Base-by-base conservation (phyloP, 306 rosid genomes). In the Trifolium subterraneum region DNA sequence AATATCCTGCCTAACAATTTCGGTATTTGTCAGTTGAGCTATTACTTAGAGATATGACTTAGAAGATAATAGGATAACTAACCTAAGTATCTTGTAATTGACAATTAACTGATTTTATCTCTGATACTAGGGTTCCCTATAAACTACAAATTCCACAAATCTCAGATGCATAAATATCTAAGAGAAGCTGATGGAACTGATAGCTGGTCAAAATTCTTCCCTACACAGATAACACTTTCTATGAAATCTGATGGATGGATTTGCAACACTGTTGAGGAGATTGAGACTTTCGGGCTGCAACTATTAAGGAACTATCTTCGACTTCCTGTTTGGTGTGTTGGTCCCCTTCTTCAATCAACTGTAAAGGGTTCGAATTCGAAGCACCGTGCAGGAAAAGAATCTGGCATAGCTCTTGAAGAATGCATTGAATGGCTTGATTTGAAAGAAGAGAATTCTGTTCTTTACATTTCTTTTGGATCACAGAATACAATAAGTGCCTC, bases 391-490 rank as follows among this genome's bases (percentile, higher is more conserved):
- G 90, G 88, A 5, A 92, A 88, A 66, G 83, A 77, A 66, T 35
- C 79, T 0, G 93, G 89, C 14, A 48, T 90, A 10, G 20, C 90
- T 2, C 25, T 79, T 2, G 89, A 87, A 67, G 54, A 70, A 35
- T 87, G 89, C 80, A 50, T 84, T 0, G 74, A 82, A 48, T 93
- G 96, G 97, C 84, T 93, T 0, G 70, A 90, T 59, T 63, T 19
- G 8, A 81, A 84, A 4, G 64, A 39, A 7, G 68, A 72, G 0
- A 58, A 44, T 4, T 90, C 93, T 6, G 96, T 93, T 77, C 48
- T 93, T 7, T 90, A 90, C 78, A 72, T 93, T 42, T 90, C 88
- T 2, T 93, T 93, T 69, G 98, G 98, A 8, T 93, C 98, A 11
- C 98, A 93, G 84, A 86, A 90, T 84, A 86, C 96, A 0, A 85